These are phyloP conservation scores for Phalaenopsis aphrodite DNA, from an alignment of 106 monocot species.

Conservation along the genomic window DNA sequence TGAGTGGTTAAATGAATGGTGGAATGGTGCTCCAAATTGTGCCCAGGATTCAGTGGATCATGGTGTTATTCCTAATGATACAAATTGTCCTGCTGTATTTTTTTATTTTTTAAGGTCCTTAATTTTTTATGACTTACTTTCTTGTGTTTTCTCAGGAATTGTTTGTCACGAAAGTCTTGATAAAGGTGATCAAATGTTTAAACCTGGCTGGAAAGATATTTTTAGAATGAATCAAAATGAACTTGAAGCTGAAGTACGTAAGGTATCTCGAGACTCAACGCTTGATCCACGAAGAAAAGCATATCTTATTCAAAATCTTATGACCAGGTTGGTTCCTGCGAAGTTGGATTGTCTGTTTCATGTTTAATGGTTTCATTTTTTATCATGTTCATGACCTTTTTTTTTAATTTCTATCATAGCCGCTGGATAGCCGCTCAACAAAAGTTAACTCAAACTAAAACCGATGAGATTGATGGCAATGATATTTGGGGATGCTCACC, in stretches of 20 bases:
- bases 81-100: not conserved
- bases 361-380: no score
- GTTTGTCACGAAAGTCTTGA: constrained; percentile 58
- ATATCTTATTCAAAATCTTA: constrained; percentile 94
- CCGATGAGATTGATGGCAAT: constrained; percentile 24
- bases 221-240: constrained; percentile 98
- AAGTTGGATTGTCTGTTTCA: constrained; percentile 2
- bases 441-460: constrained; percentile 53
- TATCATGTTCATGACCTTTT: no score
- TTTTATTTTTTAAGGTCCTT: not conserved
- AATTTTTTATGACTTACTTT: not conserved
- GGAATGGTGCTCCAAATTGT: constrained; percentile 54
- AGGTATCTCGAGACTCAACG: constrained; percentile 79
- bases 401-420: constrained; percentile 24
- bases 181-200: constrained; percentile 77
- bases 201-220: constrained; percentile 98
- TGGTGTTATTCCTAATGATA: not conserved
- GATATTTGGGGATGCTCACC: constrained; percentile 54
- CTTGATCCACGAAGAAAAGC: constrained; percentile 98
- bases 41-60: constrained; percentile 18
- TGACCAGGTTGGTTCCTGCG: constrained; percentile 61
- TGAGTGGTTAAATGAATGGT: constrained; percentile 99
- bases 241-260: constrained; percentile 83
- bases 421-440: constrained; percentile 98
- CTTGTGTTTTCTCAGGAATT: constrained; percentile 20